Percentiles rank a stretch among this genome's conserved stretches.
Conservation (phyloP, 176 grass and related monocot genomes). For the Paspalum notatum region DNA sequence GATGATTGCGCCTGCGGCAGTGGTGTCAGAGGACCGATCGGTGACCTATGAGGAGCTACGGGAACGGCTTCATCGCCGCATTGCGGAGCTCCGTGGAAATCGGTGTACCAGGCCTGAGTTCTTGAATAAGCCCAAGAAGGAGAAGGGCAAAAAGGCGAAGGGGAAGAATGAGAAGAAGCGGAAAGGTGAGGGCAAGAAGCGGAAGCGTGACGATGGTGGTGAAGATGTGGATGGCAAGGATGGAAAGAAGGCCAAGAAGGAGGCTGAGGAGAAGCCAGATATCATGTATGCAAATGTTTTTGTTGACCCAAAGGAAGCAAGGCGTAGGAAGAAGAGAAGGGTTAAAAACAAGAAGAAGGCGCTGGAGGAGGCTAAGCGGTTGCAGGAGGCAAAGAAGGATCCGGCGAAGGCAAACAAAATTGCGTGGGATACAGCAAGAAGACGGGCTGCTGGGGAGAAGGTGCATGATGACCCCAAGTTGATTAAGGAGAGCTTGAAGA, state of each 20-base stretch:
- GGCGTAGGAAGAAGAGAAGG: conserved; percentile 71
- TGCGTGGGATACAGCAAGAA: conserved; percentile 77
- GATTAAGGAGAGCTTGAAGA: conserved; percentile 87
- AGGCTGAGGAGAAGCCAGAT: conserved; percentile 49
- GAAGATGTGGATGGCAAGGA: conserved; percentile 47
- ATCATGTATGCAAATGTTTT: conserved; percentile 70
- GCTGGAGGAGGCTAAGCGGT: conserved; percentile 66
- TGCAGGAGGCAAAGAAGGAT: conserved; percentile 74
- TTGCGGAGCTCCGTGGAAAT: conserved; percentile 60
- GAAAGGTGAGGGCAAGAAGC: conserved; percentile 47
- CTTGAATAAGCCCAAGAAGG: conserved; percentile 57
- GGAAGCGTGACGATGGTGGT: conserved; percentile 50
- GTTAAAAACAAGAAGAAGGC: conserved; percentile 73
- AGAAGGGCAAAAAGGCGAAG: conserved; percentile 66
- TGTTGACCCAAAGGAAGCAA: conserved; percentile 62
- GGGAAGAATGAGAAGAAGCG: conserved; percentile 47
- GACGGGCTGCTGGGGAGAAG: conserved; percentile 77
- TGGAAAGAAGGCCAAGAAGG: conserved; percentile 55
- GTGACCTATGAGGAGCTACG: conserved; percentile 86
- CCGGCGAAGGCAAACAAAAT: conserved; percentile 63
- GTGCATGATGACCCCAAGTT: conserved; percentile 89
- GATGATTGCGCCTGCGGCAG: conserved; percentile 5
- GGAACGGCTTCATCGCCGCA: conserved; percentile 56
- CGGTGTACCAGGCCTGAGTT: conserved; percentile 74
- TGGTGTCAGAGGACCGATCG: conserved; percentile 51